phyloP scores from a whole-genome alignment of 345 rosid genomes.

The Carallia brachiata region DNA sequence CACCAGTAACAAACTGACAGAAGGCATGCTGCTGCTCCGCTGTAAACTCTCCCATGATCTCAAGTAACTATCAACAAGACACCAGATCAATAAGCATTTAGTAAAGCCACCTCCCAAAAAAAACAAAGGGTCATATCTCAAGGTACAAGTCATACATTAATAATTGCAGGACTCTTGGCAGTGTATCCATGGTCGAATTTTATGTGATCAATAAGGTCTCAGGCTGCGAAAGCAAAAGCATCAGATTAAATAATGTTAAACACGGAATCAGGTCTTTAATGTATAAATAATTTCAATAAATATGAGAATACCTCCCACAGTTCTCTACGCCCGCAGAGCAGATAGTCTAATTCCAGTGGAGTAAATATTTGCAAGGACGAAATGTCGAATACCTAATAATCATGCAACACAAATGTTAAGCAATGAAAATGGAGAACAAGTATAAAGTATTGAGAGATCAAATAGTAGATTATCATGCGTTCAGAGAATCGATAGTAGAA shows the following conservation, averaged over 20 bases:
- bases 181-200: constrained; percentile 98
- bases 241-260: neutral
- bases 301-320: constrained; percentile 77
- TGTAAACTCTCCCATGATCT: constrained; percentile 96
- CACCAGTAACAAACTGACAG: constrained; percentile 99
- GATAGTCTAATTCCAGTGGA: constrained; percentile 81
- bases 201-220: constrained; percentile 90
- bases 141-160: constrained; percentile 50
- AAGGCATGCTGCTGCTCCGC: constrained; percentile 97
- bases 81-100: neutral
- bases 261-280: neutral
- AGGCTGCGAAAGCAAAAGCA: constrained; percentile 46
- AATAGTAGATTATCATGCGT: neutral
- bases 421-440: neutral
- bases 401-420: neutral
- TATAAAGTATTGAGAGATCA: neutral
- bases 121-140: neutral
- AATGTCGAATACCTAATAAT: constrained; percentile 84
- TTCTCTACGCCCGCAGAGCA: constrained; percentile 97
- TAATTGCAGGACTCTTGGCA: constrained; percentile 89
- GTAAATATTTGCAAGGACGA: constrained; percentile 88
- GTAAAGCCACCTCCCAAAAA: neutral
- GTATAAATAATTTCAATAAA: neutral
- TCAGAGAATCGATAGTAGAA: neutral
- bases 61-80: constrained; percentile 55